Conservation (phyloP, 1,284 basidiomycete species). For the Cronartium quercuum region DNA sequence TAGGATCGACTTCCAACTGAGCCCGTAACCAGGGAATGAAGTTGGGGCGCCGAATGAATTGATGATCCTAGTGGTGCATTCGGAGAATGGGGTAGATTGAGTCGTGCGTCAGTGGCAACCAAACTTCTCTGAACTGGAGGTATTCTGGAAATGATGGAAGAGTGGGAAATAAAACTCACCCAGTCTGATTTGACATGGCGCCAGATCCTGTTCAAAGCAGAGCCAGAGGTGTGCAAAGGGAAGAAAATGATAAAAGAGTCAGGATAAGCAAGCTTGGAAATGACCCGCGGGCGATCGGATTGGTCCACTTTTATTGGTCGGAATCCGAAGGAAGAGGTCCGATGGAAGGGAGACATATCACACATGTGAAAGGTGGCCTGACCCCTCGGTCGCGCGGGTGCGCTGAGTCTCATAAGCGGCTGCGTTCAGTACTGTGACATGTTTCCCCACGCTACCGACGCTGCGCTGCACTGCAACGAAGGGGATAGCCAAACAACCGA, state of each 20-base stretch:
- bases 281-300: no score
- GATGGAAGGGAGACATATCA: neutral
- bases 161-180: constrained; percentile 4
- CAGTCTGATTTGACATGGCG: constrained; percentile 35
- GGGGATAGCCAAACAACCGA: neutral
- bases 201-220: constrained; percentile 9
- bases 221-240: no score
- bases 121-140: neutral
- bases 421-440: no score
- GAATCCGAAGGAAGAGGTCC: no score
- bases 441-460: neutral
- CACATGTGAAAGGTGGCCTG: neutral
- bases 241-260: no score
- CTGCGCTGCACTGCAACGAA: neutral
- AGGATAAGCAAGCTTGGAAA: no score
- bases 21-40: constrained; percentile 37
- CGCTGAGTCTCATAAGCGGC: neutral
- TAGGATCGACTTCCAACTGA: constrained; percentile 29
- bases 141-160: neutral
- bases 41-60: constrained; percentile 35
- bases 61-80: constrained; percentile 19
- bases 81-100: neutral
- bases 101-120: neutral
- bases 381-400: neutral
- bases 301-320: no score